A percentile compares a stretch with the other conserved stretches of the same genome.
Evolutionary conservation across 345 rosid genomes (phyloP).

Genomic region (Linum trigynum): DNA sequence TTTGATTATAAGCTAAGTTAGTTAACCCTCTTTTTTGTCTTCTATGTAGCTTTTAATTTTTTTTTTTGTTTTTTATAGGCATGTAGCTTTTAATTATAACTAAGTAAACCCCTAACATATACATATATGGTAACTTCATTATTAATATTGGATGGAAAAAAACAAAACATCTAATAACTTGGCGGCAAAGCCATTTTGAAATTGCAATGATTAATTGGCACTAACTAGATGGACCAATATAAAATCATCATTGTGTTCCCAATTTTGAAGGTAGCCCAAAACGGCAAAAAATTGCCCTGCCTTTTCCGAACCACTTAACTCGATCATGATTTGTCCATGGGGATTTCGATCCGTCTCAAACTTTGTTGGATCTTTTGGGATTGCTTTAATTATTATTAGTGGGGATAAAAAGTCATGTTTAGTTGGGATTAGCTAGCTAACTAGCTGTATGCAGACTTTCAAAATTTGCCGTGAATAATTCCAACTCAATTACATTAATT

Average conservation of each 20-base stretch:
- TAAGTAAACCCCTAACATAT: no score
- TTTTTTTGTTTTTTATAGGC: background rate
- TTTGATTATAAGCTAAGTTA: background rate
- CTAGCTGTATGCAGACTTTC: no score
- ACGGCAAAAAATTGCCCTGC: background rate
- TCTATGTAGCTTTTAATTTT: no score
- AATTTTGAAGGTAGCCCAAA: background rate
- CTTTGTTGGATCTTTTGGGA: background rate
- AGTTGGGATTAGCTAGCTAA: no score
- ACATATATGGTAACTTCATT: no score
- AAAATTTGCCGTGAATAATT: no score
- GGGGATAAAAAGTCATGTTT: no score
- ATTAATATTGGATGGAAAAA: no score
- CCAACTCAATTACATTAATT: no score
- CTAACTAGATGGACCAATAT: background rate
- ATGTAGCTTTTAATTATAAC: no score
- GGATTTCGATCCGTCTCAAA: background rate
- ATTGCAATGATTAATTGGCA: background rate
- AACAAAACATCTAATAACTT: background rate
- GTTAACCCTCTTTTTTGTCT: background rate
- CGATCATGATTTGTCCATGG: background rate
- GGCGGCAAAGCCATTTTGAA: conserved; percentile 22
- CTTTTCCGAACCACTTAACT: background rate
- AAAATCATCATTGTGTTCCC: no score
- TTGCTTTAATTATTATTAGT: no score